These are phyloP conservation scores for Jatropha podagrica DNA, from an alignment of 441 rosid species.

Conservation along the genomic window DNA sequence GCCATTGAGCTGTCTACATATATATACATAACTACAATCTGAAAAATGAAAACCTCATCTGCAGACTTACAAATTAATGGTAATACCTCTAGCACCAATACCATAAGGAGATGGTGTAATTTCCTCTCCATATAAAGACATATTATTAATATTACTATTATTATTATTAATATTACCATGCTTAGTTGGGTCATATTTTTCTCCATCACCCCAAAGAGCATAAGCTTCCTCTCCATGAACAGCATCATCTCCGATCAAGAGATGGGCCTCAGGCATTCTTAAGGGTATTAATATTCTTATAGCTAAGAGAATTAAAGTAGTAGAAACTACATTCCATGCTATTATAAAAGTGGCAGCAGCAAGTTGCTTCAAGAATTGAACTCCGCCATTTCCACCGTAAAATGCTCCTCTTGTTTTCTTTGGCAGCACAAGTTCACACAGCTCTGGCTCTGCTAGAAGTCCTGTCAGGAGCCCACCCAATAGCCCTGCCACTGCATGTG, in stretches of 20 bases:
- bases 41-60: too few species aligned
- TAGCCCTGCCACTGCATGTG: slow-evolving; percentile 81
- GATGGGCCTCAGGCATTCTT: slow-evolving; percentile 80
- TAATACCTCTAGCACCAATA: slow-evolving; percentile 72
- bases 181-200: slow-evolving; percentile 63
- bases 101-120: slow-evolving; percentile 49
- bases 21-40: not conserved
- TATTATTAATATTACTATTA: not conserved
- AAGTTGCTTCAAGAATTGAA: slow-evolving; percentile 63
- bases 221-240: slow-evolving; percentile 92
- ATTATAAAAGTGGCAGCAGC: slow-evolving; percentile 59
- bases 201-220: slow-evolving; percentile 97
- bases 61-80: slow-evolving; percentile 48
- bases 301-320: slow-evolving; percentile 53
- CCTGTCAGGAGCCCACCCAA: slow-evolving; percentile 73
- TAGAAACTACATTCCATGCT: slow-evolving; percentile 62
- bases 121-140: slow-evolving; percentile 35
- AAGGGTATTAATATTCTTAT: slow-evolving; percentile 63
- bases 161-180: slow-evolving; percentile 30
- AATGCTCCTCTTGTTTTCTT: slow-evolving; percentile 60
- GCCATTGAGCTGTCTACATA: too few species aligned
- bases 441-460: slow-evolving; percentile 71
- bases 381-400: slow-evolving; percentile 69
- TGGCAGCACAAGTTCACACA: slow-evolving; percentile 48
- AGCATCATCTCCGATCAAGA: slow-evolving; percentile 76